Conservation (phyloP, 1,284 basidiomycete genomes). For the Tetrapyrgos nigripes region DNA sequence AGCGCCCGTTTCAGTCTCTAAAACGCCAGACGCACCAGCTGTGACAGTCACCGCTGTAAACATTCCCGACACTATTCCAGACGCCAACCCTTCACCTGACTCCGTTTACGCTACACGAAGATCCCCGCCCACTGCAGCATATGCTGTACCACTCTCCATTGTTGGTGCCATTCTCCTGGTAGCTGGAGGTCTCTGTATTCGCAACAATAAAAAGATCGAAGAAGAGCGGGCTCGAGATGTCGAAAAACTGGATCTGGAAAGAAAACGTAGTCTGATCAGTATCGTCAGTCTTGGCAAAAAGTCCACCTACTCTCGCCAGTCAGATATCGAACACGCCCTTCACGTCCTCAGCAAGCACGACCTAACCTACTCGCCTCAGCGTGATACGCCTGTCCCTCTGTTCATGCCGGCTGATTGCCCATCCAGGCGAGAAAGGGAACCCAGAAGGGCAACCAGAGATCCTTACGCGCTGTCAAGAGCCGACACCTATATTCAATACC, state of each 20-base stretch:
- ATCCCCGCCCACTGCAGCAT: constrained; percentile 45
- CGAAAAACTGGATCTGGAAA: constrained; percentile 13
- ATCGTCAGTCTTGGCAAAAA: constrained; percentile 1
- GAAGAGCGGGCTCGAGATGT: constrained; percentile 16
- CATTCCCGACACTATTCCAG: background rate
- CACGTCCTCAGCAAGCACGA: constrained; percentile 6
- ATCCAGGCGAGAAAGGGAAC: constrained; percentile 7
- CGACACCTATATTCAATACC: constrained; percentile 2
- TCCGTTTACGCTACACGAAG: constrained; percentile 31
- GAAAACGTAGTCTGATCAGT: constrained; percentile 1
- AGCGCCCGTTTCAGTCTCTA: constrained; percentile 3
- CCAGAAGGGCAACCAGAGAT: constrained; percentile 13
- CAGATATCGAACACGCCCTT: constrained; percentile 14
- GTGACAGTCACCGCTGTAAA: background rate
- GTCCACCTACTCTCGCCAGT: constrained; percentile 8
- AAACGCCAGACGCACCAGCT: background rate
- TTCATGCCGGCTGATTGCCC: constrained; percentile 17
- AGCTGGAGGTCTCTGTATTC: constrained; percentile 38
- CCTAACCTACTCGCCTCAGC: background rate
- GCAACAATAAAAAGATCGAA: constrained; percentile 28
- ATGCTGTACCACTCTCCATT: constrained; percentile 52
- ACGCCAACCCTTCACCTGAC: constrained; percentile 11
- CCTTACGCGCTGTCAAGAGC: constrained; percentile 4
- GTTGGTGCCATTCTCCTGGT: constrained; percentile 46
- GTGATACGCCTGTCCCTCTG: constrained; percentile 16